phyloP scores from a whole-genome alignment of 805 yeast species.

The Kodamaea lidongshanica region DNA sequence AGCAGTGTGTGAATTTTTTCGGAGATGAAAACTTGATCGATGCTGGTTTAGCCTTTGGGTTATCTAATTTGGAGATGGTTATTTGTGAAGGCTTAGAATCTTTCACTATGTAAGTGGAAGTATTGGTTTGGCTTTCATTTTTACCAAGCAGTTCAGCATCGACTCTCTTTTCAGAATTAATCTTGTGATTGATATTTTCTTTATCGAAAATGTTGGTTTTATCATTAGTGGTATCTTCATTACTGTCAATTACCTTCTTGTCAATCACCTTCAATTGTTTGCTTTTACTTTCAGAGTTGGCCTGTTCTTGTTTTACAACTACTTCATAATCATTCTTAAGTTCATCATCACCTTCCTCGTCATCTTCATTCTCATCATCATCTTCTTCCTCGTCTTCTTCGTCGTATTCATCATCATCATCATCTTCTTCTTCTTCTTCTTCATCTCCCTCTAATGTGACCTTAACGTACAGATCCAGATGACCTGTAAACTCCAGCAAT shows the following conservation, averaged over 20 bases:
- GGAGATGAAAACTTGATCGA: too few relatives aligned
- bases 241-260: neutral
- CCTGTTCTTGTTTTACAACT: neutral
- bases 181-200: too few relatives aligned
- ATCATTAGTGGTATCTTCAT: neutral
- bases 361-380: constrained; percentile 32
- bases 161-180: too few relatives aligned
- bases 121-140: too few relatives aligned
- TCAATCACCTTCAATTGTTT: neutral
- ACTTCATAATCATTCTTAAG: constrained; percentile 12
- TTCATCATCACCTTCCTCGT: constrained; percentile 17
- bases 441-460: constrained; percentile 16
- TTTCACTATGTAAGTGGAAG: too few relatives aligned
- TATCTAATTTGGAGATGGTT: too few relatives aligned
- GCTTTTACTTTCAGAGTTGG: neutral
- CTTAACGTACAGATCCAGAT: constrained; percentile 18
- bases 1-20: too few relatives aligned
- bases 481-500: constrained; percentile 49
- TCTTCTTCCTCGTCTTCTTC: constrained; percentile 13
- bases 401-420: constrained; percentile 9
- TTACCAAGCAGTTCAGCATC: too few relatives aligned
- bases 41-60: too few relatives aligned
- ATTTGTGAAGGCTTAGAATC: too few relatives aligned
- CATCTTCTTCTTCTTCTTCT: constrained; percentile 18
- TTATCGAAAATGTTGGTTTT: too few relatives aligned